Base-by-base conservation (phyloP, 345 rosid genomes). In the Lagerstroemia speciosa region DNA sequence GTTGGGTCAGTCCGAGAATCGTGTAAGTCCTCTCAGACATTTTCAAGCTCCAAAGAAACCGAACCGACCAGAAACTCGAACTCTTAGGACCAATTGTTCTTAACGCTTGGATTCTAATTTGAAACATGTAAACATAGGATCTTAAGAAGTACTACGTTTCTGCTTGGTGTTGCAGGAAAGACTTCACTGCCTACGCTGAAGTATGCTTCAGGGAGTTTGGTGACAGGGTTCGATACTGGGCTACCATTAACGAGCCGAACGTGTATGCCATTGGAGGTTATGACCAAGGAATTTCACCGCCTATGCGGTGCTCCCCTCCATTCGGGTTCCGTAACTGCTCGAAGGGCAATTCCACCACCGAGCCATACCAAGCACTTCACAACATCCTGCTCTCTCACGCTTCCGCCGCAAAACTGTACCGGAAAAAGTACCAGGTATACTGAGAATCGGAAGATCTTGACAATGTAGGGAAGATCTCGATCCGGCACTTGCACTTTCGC, bases 131-230 rank as follows among this genome's bases (percentile, higher is more conserved):
- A 19, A 19, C n/a, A 19, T 19, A 17, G 6, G 24, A 19, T 19
- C 24, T 19, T 48, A 19, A n/a, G n/a, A 48, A 19, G 6, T 19
- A 3, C 20, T 5, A 0, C 30, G 24, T 11, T 72, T 37, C 1
- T 10, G n/a, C 26, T 61, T 57, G 19, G 45, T 41, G 31, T 62
- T 82, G 87, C 87, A 89, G 96, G 79, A 72, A 83, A 65, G 98
- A 92, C 72, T 92, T 87, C 83, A 83, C 89, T 58, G 82, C 74
- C 46, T 92, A 75, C 82, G 90, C 92, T 40, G 88, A 89, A 40
- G 88, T 76, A 52, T 89, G 98, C 78, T 92, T 87, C 69, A 80
- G 79, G 64, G 92, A 89, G 77, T 89, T 92, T 36, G 96, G 98
- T 4, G 80, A 86, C 11, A 79, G 88, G 67, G 84, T 89, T 71